Base-by-base conservation (phyloP, 2,329 filamentous ascomycete species). In the Microcyclospora tardicrescens region DNA sequence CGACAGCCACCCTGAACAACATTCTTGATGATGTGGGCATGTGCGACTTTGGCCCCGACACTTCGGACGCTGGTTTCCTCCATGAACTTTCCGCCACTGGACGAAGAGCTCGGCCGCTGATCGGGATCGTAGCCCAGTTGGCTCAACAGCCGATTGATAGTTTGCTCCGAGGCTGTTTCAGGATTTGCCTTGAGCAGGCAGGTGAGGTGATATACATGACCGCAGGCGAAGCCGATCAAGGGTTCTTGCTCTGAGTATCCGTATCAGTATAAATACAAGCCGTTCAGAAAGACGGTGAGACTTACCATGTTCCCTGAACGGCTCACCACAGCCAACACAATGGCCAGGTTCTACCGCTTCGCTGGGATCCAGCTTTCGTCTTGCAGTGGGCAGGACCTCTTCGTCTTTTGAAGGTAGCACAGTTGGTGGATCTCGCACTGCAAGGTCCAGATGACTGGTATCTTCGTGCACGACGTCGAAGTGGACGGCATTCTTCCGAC, bases 1-100 rank as follows among this genome's bases (percentile, higher is more conserved):
- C 47, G 41, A 39, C 55, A 58, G n/a, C 53, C 54, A 24, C 50
- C 49, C 27, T 47, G 31, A 2, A 89, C 69, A 43, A 75, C 75
- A 51, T 87, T 81, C 48, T 78, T 72, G 43, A 94, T 62, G 39
- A 94, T 58, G 46, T 85, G 73, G 30, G 87, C 86, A 56, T 85
- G 84, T 46, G 83, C 91, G 19, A 94, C 85, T 61, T 95, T 95
- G 24, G 80, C 76, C 0, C 84, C 83, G 6, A 96, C 77, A 38
- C 81, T 84, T 40, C 79, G 69, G 6, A 72, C 50, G 12, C 59
- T 62, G 2, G 56, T 48, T 2, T 63, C 64, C 19, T 72, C 64
- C 19, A 24, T 24, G 19, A 4, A 4, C 3, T 58, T 53, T 1
- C 63, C 64, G 15, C 72, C 62, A 8, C 19, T 24, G 19, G 19